Evolutionary conservation across 352 stramenopile genomes (phyloP).

Genomic region (Hyaloperonospora brassicae): DNA sequence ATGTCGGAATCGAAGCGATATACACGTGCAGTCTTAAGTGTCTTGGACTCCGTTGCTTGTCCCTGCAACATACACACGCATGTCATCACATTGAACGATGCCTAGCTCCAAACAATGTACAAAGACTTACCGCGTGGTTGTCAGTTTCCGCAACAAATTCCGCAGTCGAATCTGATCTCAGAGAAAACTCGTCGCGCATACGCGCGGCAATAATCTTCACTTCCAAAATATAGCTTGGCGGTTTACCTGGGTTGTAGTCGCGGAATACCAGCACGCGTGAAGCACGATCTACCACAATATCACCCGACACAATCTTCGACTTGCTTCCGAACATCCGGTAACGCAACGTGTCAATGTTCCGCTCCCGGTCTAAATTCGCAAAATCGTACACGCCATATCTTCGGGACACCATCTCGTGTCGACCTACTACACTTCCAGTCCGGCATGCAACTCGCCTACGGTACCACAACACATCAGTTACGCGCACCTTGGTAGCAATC

Average conservation of each 20-base stretch:
- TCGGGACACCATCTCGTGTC: conserved; percentile 44
- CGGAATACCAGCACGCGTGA: conserved; percentile 78
- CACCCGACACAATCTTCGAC: conserved; percentile 51
- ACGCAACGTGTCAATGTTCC: conserved; percentile 58
- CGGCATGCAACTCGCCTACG: conserved; percentile 63
- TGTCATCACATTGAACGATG: neutral
- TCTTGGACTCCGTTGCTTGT: conserved; percentile 54
- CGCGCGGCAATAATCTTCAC: conserved; percentile 78
- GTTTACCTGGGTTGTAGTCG: conserved; percentile 44
- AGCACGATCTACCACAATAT: conserved; percentile 71
- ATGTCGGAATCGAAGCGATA: conserved; percentile 78
- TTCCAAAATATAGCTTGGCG: conserved; percentile 68
- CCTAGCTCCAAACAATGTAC: neutral
- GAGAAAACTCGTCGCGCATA: conserved; percentile 49
- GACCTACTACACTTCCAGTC: conserved; percentile 37
- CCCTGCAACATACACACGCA: conserved; percentile 15
- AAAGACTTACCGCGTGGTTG: conserved; percentile 40
- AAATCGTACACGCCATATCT: conserved; percentile 79
- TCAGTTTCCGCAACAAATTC: conserved; percentile 62
- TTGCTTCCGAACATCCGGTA: conserved; percentile 69
- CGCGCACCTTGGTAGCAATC: no score
- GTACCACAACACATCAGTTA: conserved; percentile 4
- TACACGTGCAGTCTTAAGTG: conserved; percentile 67
- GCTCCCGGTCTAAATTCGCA: conserved; percentile 70
- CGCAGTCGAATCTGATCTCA: conserved; percentile 49